Evolutionary conservation across 148 eudicot species (phyloP).

Genomic region (Talinum fruticosum): DNA sequence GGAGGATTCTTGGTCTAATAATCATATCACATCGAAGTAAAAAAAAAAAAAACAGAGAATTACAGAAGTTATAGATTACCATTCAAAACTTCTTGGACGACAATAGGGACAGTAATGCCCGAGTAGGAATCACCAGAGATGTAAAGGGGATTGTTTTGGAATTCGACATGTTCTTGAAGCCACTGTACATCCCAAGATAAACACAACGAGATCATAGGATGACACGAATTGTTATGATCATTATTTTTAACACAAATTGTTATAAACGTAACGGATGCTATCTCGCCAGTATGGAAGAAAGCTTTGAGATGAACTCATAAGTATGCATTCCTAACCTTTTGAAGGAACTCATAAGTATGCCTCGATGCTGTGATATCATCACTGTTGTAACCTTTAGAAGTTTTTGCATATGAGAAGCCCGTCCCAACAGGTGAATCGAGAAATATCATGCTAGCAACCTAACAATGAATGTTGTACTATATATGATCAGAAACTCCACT

Average conservation of each 20-base stretch:
- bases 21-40: too few species aligned
- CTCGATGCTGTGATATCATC: conserved; percentile 34
- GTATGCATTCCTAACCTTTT: conserved; percentile 40
- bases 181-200: conserved; percentile 27
- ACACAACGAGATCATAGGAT: neutral
- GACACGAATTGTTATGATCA: too few species aligned
- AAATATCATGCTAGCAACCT: conserved; percentile 59
- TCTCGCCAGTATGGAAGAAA: too few species aligned
- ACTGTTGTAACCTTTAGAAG: conserved; percentile 30
- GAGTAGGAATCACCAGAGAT: conserved; percentile 31
- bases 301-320: too few species aligned
- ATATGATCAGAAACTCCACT: neutral
- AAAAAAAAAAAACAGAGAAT: neutral
- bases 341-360: conserved; percentile 40
- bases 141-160: conserved; percentile 25
- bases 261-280: too few species aligned
- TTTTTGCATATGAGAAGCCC: conserved; percentile 65
- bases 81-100: conserved; percentile 22
- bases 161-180: conserved; percentile 27
- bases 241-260: too few species aligned
- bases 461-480: neutral
- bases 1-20: neutral
- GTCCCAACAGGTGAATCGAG: conserved; percentile 58
- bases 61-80: conserved; percentile 16
- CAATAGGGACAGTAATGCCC: conserved; percentile 29